Percentiles rank a stretch among this genome's conserved stretches.
Evolutionary conservation across 495 filamentous ascomycete genomes (phyloP).

Genomic region (Hypoxylon lienhwacheense): DNA sequence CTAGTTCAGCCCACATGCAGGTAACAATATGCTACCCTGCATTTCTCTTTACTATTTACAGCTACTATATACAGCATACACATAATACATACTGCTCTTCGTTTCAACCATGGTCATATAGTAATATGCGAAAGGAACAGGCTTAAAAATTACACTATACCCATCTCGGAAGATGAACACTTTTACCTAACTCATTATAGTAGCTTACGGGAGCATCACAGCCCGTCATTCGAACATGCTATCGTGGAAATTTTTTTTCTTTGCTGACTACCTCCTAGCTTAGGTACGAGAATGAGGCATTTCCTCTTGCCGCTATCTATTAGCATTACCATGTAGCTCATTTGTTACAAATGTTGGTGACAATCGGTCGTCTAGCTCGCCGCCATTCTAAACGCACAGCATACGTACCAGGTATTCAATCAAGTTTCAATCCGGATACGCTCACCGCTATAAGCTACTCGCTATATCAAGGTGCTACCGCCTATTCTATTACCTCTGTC

Average conservation of each 20-base stretch:
- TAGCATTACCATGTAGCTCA: slow-evolving; percentile 22
- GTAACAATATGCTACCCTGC: not conserved
- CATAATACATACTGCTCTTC: not conserved
- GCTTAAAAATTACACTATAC: slow-evolving; percentile 23
- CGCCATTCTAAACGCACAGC: slow-evolving; percentile 22
- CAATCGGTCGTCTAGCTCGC: slow-evolving; percentile 19
- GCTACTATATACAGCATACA: too few species aligned
- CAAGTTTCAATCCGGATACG: slow-evolving; percentile 20
- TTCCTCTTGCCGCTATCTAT: slow-evolving; percentile 20
- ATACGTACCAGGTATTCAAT: too few species aligned
- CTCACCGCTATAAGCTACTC: slow-evolving; percentile 28
- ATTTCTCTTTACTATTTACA: slow-evolving; percentile 4
- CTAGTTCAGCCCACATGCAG: not conserved
- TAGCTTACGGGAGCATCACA: slow-evolving; percentile 28
- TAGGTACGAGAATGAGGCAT: slow-evolving; percentile 34
- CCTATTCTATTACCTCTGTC: slow-evolving; percentile 14
- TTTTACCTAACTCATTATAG: slow-evolving; percentile 27
- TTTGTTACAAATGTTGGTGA: slow-evolving; percentile 22
- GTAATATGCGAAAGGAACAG: slow-evolving; percentile 10
- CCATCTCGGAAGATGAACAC: slow-evolving; percentile 25
- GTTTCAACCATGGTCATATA: not conserved
- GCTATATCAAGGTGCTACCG: slow-evolving; percentile 8
- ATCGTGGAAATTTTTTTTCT: slow-evolving; percentile 3
- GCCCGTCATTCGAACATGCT: slow-evolving; percentile 24
- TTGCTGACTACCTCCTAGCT: slow-evolving; percentile 20